Base-by-base conservation (phyloP, 164 flowering plant species). In the Amborella trichopoda region DNA sequence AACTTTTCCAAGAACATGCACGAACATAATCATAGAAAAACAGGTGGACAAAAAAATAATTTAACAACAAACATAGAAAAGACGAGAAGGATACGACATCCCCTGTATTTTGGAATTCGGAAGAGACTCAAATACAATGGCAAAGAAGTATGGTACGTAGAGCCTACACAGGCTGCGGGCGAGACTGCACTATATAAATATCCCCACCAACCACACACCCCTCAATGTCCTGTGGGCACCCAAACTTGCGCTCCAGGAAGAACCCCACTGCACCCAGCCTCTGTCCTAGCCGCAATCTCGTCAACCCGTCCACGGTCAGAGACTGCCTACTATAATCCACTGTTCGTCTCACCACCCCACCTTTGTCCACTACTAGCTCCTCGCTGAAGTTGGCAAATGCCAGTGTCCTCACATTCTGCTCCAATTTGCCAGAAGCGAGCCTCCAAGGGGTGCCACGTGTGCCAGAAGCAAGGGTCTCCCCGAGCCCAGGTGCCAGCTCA, bases 381-480 rank as follows among this genome's bases (percentile, higher is more conserved):
- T 82, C 79, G 27, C 97, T 89, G 62, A 89, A 89, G 60, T 89
- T 89, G 3, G 97, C 97, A 62, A 89, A 84, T 28, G 93, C 87
- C 41, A 73, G 50, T 14, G 95, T 82, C 8, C 54, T 43, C 21
- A 85, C 81, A 22, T 24, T 22, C n/a, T 85, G 90, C 54, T 84
- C 79, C 60, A 85, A 78, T 50, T 89, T 89, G 19, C 90, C 94
- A 8, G 56, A 63, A 11, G 83, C 69, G 2, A 89, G 60, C 8
- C 94, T 74, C 95, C 97, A 89, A 0, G 97, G 93, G 0, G 97
- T 85, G n/a, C 97, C 97, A 39, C 90, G 61, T 6, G 97, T 81
- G 21, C 97, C 95, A 5, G 97, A 78, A 21, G 97, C 95, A 4
- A 90, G 64, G n/a, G 95, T 90, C 63, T 90, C 97, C 37, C 97